Percentiles rank a stretch among this genome's conserved stretches.
Evolutionary conservation across 169 alveolate species (phyloP).

Genomic region (Plasmodium knowlesi): DNA sequence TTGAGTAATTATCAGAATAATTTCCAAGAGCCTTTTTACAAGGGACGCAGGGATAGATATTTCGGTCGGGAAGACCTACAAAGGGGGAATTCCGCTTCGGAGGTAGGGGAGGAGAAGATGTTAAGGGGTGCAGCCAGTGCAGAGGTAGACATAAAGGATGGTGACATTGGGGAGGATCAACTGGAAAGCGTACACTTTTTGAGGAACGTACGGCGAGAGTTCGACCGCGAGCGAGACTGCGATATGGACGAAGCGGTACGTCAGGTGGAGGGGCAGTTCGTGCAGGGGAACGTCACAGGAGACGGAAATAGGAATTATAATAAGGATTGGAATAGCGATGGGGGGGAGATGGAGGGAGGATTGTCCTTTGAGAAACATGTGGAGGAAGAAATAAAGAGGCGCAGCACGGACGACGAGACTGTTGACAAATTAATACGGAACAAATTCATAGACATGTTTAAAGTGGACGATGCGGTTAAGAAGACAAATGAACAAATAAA

Average conservation of each 20-base stretch:
- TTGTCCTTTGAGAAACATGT: neutral
- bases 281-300: neutral
- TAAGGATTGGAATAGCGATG: neutral
- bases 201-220: neutral
- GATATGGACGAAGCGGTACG: conserved; percentile 18
- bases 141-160: neutral
- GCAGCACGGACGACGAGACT: neutral
- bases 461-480: conserved; percentile 27
- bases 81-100: neutral
- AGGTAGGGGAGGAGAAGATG: neutral
- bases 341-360: neutral
- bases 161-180: neutral
- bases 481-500: conserved; percentile 29
- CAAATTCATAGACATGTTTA: conserved; percentile 23
- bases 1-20: conserved; percentile 34
- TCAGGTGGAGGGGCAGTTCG: neutral
- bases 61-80: conserved; percentile 45
- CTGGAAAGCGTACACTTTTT: conserved; percentile 34
- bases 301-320: neutral
- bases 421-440: neutral
- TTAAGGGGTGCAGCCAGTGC: neutral
- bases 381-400: conserved; percentile 1
- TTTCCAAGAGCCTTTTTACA: conserved; percentile 21
- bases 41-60: conserved; percentile 29
- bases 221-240: conserved; percentile 19